A percentile compares a stretch with the other conserved stretches of the same genome.
Conservation (phyloP, 163 green algal genomes). For the Volvox carteri region DNA sequence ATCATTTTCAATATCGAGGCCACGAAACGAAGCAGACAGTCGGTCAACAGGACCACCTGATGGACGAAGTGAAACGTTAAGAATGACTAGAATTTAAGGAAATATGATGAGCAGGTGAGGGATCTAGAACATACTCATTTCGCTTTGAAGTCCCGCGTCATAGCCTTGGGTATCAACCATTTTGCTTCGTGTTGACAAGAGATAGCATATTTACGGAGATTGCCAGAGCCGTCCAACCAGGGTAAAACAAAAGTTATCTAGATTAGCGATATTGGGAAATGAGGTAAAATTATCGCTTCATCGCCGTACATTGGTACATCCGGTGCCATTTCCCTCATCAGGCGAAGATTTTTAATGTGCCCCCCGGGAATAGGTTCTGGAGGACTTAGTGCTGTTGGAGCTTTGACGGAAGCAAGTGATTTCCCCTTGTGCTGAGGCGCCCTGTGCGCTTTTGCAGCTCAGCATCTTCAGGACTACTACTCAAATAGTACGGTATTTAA, state of each 20-base stretch:
- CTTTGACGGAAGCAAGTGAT: neutral
- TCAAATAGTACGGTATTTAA: too few relatives aligned
- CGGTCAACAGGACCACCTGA: constrained; percentile 4
- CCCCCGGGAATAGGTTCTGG: neutral
- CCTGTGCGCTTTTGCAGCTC: neutral
- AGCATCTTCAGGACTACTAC: neutral
- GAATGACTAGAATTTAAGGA: neutral
- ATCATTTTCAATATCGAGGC: neutral
- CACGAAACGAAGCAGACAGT: neutral
- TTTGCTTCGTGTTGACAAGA: too few relatives aligned
- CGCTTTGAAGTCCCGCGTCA: too few relatives aligned
- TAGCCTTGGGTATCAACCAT: too few relatives aligned
- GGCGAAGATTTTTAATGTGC: neutral
- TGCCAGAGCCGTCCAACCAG: too few relatives aligned
- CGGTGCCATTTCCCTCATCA: neutral
- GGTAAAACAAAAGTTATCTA: too few relatives aligned
- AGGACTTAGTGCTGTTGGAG: neutral
- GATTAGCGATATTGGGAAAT: too few relatives aligned
- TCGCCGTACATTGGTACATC: constrained; percentile 3
- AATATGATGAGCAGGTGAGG: too few relatives aligned
- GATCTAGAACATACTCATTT: too few relatives aligned
- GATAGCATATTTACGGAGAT: too few relatives aligned
- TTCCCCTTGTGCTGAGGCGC: neutral
- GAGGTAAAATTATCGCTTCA: neutral
- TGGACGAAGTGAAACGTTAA: neutral